Conservation (phyloP, 1,284 basidiomycete genomes). For the Heterobasidion occidentale region DNA sequence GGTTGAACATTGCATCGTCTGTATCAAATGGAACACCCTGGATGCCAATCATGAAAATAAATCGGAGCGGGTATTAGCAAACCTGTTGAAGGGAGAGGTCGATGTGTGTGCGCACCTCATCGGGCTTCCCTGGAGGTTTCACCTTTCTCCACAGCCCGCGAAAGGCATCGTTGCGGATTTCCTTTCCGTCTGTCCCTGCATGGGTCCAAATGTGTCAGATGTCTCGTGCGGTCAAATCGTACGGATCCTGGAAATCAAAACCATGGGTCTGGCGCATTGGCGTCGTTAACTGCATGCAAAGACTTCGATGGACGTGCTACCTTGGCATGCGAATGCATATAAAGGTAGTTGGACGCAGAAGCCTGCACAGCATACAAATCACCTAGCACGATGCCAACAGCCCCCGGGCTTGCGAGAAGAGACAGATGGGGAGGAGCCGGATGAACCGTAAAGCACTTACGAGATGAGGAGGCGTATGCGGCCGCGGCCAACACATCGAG, state of each 20-base stretch:
- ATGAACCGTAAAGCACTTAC: conserved; percentile 23
- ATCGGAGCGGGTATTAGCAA: background rate
- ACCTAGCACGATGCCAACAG: no score
- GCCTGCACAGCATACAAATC: no score
- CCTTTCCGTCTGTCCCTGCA: background rate
- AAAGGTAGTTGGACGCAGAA: no score
- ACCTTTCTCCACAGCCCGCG: conserved; percentile 60
- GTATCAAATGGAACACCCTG: conserved; percentile 68
- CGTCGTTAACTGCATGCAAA: no score
- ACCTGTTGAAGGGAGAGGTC: background rate
- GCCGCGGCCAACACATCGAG: conserved; percentile 68
- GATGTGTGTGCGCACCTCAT: conserved; percentile 36
- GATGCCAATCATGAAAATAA: background rate
- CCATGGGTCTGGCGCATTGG: no score
- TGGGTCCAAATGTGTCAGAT: background rate
- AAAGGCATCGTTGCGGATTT: conserved; percentile 42
- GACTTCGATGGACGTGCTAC: no score
- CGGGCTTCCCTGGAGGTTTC: conserved; percentile 62
- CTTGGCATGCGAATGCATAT: no score
- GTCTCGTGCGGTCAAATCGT: no score
- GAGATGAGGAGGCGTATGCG: conserved; percentile 48
- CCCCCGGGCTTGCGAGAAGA: background rate
- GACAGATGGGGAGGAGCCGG: background rate
- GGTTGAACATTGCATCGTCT: conserved; percentile 71
- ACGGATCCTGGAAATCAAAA: no score